Evolutionary conservation across 208 protist genomes (phyloP), one percentile per base, ranked within the genome.

Genomic region (Wallacemonas collosoma): DNA sequence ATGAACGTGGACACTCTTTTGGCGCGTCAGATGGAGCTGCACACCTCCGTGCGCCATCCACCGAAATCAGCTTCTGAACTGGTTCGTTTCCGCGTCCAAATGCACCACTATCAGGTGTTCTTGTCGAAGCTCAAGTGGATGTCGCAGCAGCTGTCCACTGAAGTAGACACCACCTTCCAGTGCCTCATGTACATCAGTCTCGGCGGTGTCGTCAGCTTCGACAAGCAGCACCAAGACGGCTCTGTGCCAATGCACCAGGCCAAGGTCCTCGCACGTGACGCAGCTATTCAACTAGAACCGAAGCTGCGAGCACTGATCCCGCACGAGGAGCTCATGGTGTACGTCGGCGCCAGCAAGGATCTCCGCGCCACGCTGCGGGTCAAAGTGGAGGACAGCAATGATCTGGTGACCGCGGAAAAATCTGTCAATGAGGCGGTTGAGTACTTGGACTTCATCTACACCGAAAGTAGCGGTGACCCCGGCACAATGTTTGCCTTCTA

Each of bases 181-280:
- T 89, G 87, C 41, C 87, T 95, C 48, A 94, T 97, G 87, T 81
- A 91, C 67, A 91, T 97, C 53, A 89, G 89, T 72, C 65, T 92
- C 1, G 88, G 88, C 51, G 86, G 82, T 35, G 75, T 79, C 36
- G 88, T 93, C 1, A 94, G 79, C 67, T 95, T 95, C 71, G 90
- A 95, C 68, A 75, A 73, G 17, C 93, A 96, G 68, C 79, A 89
- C 44, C 81, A 88, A 26, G 85, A 94, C 61, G 91, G 88, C 2
- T 75, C 68, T 1, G 88, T 97, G 17, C 93, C 91, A 6, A 96
- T 97, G 89, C 93, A 95, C 73, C 93, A 97, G 76, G 90, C 87
- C 6, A 97, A 97, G 63, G 91, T 97, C n/a, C 77, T 96, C 12
- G 62, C 89, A 11, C 89, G 88, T 14, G 72, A 70, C 2, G 79